Evolutionary conservation across 1,139 yeast genomes (phyloP).

Genomic region (Debaryomyces fabryi): DNA sequence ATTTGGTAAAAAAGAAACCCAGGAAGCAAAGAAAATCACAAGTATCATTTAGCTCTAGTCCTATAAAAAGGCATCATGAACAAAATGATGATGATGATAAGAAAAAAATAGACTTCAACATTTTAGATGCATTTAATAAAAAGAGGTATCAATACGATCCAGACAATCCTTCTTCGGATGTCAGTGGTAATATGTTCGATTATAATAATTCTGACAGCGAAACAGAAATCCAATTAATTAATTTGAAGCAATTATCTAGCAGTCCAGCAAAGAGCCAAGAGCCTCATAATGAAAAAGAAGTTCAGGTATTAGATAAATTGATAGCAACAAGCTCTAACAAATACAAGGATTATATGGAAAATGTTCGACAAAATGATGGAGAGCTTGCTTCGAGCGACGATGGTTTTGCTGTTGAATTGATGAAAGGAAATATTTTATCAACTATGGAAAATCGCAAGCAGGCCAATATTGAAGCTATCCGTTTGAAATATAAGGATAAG

Average conservation of each 20-base stretch:
- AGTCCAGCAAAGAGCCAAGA: slow-evolving; percentile 12
- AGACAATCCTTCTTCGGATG: neutral
- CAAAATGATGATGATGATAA: neutral
- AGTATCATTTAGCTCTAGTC: slow-evolving; percentile 1
- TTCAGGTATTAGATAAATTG: slow-evolving; percentile 5
- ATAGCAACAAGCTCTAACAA: neutral
- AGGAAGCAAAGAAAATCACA: neutral
- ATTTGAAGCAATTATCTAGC: slow-evolving; percentile 12
- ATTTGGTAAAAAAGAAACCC: neutral
- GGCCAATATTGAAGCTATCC: slow-evolving; percentile 18
- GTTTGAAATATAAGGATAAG: slow-evolving; percentile 23
- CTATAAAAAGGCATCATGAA: neutral
- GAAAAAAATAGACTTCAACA: neutral
- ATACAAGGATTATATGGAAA: neutral
- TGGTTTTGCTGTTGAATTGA: slow-evolving; percentile 1
- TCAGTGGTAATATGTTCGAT: neutral
- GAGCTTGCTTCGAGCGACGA: neutral
- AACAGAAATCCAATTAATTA: slow-evolving; percentile 11
- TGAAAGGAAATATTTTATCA: slow-evolving; percentile 10
- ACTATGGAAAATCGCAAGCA: slow-evolving; percentile 18
- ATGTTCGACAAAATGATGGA: neutral
- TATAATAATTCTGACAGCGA: slow-evolving; percentile 11
- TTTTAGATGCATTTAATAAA: slow-evolving; percentile 1
- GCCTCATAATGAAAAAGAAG: slow-evolving; percentile 1
- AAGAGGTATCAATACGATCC: slow-evolving; percentile 1